Percentiles rank a stretch among this genome's conserved stretches.
Evolutionary conservation across 768 basidiomycete species (phyloP).

Genomic region (Leccinum broughii): DNA sequence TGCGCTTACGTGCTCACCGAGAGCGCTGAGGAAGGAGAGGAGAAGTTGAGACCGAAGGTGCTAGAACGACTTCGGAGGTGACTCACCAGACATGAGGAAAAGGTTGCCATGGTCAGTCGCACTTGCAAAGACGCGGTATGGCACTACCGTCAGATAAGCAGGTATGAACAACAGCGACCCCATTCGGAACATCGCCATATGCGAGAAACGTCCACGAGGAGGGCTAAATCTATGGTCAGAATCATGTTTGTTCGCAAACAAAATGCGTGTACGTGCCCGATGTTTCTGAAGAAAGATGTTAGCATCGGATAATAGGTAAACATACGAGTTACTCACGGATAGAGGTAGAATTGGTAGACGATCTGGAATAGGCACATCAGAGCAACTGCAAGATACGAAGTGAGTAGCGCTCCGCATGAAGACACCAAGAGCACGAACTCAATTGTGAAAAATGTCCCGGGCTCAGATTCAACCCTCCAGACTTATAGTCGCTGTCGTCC

Average conservation of each 20-base stretch:
- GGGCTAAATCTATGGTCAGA: constrained; percentile 46
- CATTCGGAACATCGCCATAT: constrained; percentile 87
- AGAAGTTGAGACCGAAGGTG: constrained; percentile 6
- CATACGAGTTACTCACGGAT: constrained; percentile 60
- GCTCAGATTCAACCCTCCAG: constrained; percentile 89
- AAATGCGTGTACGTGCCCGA: constrained; percentile 46
- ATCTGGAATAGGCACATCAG: constrained; percentile 95
- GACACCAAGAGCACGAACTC: constrained; percentile 47
- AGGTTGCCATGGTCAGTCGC: constrained; percentile 68
- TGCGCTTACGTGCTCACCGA: constrained; percentile 76
- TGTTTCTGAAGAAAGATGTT: constrained; percentile 45
- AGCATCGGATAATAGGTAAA: background rate
- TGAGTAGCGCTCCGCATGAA: constrained; percentile 6
- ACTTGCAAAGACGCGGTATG: constrained; percentile 74
- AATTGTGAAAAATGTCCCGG: constrained; percentile 92
- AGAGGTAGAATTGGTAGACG: constrained; percentile 86
- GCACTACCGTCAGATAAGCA: constrained; percentile 77
- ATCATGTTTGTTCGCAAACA: background rate
- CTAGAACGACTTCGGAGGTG: background rate
- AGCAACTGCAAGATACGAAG: constrained; percentile 55
- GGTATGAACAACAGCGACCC: constrained; percentile 88
- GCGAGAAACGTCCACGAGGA: constrained; percentile 80
- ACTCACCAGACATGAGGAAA: constrained; percentile 78
- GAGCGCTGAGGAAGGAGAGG: constrained; percentile 46
- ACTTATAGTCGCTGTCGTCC: constrained; percentile 62